These are phyloP conservation scores for Physcomitrium patens DNA, from an alignment of 225 moss, liverwort and hornwort genomes.

Conservation along the genomic window DNA sequence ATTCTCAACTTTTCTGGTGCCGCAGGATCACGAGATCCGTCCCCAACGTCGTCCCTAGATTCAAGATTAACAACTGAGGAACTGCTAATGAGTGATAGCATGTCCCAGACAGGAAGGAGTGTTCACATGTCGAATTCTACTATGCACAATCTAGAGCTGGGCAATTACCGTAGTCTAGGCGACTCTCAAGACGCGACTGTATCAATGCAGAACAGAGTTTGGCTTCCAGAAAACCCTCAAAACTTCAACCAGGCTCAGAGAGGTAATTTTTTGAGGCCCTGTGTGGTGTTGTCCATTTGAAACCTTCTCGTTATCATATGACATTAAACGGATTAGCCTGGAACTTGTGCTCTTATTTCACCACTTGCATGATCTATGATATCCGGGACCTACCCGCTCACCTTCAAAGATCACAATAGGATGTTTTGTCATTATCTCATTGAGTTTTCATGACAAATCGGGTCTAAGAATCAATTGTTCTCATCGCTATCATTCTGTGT, in stretches of 20 bases:
- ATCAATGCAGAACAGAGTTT: slow-evolving; percentile 38
- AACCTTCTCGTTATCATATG: not conserved
- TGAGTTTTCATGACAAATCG: not conserved
- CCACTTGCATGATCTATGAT: not conserved
- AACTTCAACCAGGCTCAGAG: slow-evolving; percentile 43
- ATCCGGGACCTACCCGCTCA: too few species aligned
- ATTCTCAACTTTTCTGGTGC: not conserved
- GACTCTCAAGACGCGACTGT: slow-evolving; percentile 31
- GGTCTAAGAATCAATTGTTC: not conserved
- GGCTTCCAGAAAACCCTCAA: slow-evolving; percentile 34
- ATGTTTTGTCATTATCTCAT: too few species aligned
- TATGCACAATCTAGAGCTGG: slow-evolving; percentile 36
- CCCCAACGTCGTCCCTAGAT: slow-evolving; percentile 16
- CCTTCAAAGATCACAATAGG: too few species aligned
- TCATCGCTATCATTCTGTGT: slow-evolving; percentile 22
- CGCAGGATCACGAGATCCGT: slow-evolving; percentile 32
- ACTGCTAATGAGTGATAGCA: slow-evolving; percentile 31
- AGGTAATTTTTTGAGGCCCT: slow-evolving; percentile 35
- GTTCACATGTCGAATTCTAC: slow-evolving; percentile 34
- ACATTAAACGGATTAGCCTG: not conserved
- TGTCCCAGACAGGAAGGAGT: slow-evolving; percentile 30
- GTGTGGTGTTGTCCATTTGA: not conserved
- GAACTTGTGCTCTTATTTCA: not conserved
- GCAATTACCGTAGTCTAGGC: slow-evolving; percentile 33
- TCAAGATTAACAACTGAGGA: not conserved